Evolutionary conservation across 1,284 basidiomycete genomes (phyloP), one percentile per base, ranked within the genome.

Genomic region (Cutaneotrichosporon sp.): DNA sequence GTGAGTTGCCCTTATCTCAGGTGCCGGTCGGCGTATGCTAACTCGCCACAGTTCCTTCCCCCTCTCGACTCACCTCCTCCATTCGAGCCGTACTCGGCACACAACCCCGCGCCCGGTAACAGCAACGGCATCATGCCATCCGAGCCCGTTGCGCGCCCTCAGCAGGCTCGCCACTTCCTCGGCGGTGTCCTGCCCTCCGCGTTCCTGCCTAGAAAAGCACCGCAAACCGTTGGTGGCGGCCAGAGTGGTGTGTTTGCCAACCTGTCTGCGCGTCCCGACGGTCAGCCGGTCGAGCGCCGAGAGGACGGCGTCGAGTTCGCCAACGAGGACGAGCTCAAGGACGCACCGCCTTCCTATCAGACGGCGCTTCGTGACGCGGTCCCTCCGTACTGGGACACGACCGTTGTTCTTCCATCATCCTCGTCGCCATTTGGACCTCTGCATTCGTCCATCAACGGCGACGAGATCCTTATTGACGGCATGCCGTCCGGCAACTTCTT

Each of bases 171-270:
- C 82, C 91, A 77, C 81, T 75, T 86, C 54, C 84, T 88, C 4
- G 89, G 90, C 18, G 84, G 86, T 6, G 75, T 94, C 55, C 78
- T 93, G 2, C 91, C 91, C 0, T 85, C 86, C 3, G 87, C 89
- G 63, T 92, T 93, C 73, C 79, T 92, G 25, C 84, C 83, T 2
- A 49, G 81, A 72, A 29, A 77, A 69, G 65, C 69, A 72, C 80
- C 58, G 54, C 18, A 58, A 2, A 65, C 70, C 0, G 56, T 72
- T 18, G 89, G 91, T 1, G 85, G 83, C 10, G 87, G 90, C 49
- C 94, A 95, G 71, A 94, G 97, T 71, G 95, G 95, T 14, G 95
- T 99, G 6, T 99, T 98, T 78, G 88, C 90, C 49, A 99, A 99
- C 75, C 87, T 99, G 38, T 88, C 87, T 64, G 97, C 95, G 0